phyloP scores from a whole-genome alignment of 2,329 filamentous ascomycete species.

The Neophaeococcomyces aloes region DNA sequence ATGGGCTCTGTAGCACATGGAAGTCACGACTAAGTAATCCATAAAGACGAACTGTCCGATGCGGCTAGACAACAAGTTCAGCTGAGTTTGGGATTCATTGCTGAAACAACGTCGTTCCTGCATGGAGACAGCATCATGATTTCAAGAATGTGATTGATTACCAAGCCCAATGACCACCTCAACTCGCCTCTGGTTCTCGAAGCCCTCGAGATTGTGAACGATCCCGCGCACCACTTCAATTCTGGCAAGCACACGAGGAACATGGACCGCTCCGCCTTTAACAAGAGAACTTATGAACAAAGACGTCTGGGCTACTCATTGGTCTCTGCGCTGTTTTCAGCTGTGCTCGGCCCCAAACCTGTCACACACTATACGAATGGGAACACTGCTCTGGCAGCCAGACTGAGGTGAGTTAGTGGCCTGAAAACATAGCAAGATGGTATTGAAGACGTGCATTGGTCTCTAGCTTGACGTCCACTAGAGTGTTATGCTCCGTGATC shows the following conservation, averaged over 20 bases:
- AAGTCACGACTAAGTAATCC: slow-evolving; percentile 17
- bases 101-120: slow-evolving; percentile 20
- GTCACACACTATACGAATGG: slow-evolving; percentile 30
- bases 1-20: slow-evolving; percentile 15
- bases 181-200: slow-evolving; percentile 24
- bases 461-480: too few relatives aligned
- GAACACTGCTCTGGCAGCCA: slow-evolving; percentile 33
- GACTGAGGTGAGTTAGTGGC: slow-evolving; percentile 15
- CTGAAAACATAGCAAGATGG: slow-evolving; percentile 17
- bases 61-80: slow-evolving; percentile 11
- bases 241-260: slow-evolving; percentile 28
- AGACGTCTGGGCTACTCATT: slow-evolving; percentile 32
- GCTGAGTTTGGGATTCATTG: slow-evolving; percentile 17
- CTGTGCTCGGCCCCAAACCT: slow-evolving; percentile 30
- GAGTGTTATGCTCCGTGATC: too few relatives aligned
- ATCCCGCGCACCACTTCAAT: slow-evolving; percentile 24
- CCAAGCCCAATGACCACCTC: slow-evolving; percentile 26
- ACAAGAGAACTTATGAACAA: slow-evolving; percentile 27
- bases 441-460: too few relatives aligned
- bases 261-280: slow-evolving; percentile 32
- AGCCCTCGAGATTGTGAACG: slow-evolving; percentile 25
- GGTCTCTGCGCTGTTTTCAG: slow-evolving; percentile 25
- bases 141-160: slow-evolving; percentile 29
- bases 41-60: slow-evolving; percentile 17
- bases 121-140: slow-evolving; percentile 31